Conservation (phyloP, 2,329 filamentous ascomycete species). For the Blastomyces silverae region DNA sequence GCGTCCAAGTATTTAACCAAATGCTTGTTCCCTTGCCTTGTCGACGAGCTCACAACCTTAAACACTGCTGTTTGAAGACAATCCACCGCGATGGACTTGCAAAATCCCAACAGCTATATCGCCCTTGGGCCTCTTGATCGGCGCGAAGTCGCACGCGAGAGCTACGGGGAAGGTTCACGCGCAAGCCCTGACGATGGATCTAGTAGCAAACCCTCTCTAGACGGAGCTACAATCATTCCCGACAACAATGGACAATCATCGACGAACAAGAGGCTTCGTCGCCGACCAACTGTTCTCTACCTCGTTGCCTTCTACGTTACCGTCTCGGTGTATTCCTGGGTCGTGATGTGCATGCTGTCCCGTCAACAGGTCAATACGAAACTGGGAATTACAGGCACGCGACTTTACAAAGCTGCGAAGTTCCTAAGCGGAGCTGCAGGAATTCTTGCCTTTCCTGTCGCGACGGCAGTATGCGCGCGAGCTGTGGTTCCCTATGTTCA, state of each 20-base stretch:
- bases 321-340: background rate
- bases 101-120: background rate
- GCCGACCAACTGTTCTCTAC: background rate
- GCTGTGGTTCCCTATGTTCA: constrained; percentile 3
- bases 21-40: background rate
- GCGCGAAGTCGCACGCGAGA: background rate
- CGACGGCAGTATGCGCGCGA: constrained; percentile 5
- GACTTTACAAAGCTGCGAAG: background rate
- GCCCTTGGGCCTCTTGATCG: background rate
- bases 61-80: background rate
- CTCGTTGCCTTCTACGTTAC: background rate
- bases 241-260: background rate
- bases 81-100: background rate
- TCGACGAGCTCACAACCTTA: background rate
- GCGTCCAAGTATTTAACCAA: background rate
- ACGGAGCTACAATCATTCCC: background rate
- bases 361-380: background rate
- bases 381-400: background rate
- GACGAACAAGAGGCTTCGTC: background rate
- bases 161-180: background rate
- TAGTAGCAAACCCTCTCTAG: background rate
- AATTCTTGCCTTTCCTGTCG: background rate
- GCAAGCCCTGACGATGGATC: background rate
- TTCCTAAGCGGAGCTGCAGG: background rate
- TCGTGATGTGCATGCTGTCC: background rate